A percentile compares a stretch with the other conserved stretches of the same genome.
Evolutionary conservation across 139 green algal species (phyloP).

Genomic region (Chlorella sp.): DNA sequence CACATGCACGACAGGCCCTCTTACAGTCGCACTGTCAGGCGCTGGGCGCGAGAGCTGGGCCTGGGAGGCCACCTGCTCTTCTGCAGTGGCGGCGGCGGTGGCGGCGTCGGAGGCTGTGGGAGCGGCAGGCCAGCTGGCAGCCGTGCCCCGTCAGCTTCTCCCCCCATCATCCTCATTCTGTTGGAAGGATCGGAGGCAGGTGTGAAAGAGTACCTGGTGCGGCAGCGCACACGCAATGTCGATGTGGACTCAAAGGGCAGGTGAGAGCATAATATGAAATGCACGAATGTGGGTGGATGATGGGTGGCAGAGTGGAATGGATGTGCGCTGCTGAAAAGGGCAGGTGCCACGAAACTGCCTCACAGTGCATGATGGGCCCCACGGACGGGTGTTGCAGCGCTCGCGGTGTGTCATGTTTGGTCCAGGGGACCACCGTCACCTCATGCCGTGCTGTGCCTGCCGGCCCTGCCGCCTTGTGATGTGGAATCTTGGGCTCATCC

Average conservation of each 20-base stretch:
- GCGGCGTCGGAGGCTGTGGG: neutral
- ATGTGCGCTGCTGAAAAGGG: neutral
- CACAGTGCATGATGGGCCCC: no score
- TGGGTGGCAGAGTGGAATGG: neutral
- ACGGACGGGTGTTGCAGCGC: no score
- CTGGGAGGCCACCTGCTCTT: slow-evolving; percentile 51
- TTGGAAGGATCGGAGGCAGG: slow-evolving; percentile 12
- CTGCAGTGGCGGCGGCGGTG: neutral
- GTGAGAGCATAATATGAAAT: neutral
- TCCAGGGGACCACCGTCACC: no score
- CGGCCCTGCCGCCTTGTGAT: no score
- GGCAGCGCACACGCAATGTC: slow-evolving; percentile 46
- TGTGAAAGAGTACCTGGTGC: slow-evolving; percentile 40
- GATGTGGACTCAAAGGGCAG: slow-evolving; percentile 50
- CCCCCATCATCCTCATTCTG: slow-evolving; percentile 43
- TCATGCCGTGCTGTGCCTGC: no score
- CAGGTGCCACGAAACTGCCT: no score
- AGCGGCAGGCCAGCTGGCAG: neutral
- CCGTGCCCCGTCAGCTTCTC: neutral
- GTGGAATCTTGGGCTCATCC: no score
- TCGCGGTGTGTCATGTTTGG: no score
- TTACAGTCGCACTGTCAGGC: slow-evolving; percentile 36
- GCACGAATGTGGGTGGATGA: neutral
- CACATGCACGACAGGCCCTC: slow-evolving; percentile 46
- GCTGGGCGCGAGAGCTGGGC: slow-evolving; percentile 44